These are phyloP conservation scores for Candida insectalens DNA, from an alignment of 805 yeast species.

Conservation along the genomic window DNA sequence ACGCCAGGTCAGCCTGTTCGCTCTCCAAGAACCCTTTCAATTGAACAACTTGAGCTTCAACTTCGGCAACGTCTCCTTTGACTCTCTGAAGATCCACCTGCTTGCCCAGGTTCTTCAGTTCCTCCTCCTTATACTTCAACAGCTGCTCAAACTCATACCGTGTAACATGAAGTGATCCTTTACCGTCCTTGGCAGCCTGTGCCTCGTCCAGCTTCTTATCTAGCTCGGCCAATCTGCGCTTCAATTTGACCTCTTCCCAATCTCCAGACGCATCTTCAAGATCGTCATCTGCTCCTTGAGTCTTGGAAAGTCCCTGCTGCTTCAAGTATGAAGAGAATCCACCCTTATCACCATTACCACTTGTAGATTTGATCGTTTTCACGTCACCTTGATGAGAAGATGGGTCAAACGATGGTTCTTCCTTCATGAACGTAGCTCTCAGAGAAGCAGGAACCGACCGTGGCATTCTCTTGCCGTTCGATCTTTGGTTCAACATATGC, in stretches of 20 bases:
- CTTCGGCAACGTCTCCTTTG: constrained; percentile 51
- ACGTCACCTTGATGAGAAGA: constrained; percentile 41
- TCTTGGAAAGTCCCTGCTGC: background rate
- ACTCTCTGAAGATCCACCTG: constrained; percentile 39
- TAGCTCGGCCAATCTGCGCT: constrained; percentile 66
- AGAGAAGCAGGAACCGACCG: constrained; percentile 89
- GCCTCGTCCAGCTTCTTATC: constrained; percentile 58
- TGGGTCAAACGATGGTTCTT: constrained; percentile 63
- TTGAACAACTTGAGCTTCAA: constrained; percentile 67
- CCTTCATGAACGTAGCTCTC: constrained; percentile 85
- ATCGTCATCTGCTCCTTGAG: constrained; percentile 45
- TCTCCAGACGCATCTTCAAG: constrained; percentile 72
- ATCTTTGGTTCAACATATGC: constrained; percentile 84
- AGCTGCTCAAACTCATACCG: constrained; percentile 73
- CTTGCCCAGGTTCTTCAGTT: constrained; percentile 31
- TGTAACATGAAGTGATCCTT: constrained; percentile 21
- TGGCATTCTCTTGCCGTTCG: constrained; percentile 74
- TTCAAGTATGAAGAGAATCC: constrained; percentile 43
- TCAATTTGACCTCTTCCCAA: constrained; percentile 85
- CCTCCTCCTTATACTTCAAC: constrained; percentile 64
- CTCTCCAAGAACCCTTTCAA: constrained; percentile 58
- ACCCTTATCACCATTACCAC: constrained; percentile 6
- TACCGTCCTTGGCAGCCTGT: constrained; percentile 33
- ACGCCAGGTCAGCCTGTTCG: constrained; percentile 54
- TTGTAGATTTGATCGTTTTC: constrained; percentile 9